Evolutionary conservation across 108 stramenopile genomes (phyloP), one percentile per base, ranked within the genome.

Genomic region (Nannochloropsis gaditana): DNA sequence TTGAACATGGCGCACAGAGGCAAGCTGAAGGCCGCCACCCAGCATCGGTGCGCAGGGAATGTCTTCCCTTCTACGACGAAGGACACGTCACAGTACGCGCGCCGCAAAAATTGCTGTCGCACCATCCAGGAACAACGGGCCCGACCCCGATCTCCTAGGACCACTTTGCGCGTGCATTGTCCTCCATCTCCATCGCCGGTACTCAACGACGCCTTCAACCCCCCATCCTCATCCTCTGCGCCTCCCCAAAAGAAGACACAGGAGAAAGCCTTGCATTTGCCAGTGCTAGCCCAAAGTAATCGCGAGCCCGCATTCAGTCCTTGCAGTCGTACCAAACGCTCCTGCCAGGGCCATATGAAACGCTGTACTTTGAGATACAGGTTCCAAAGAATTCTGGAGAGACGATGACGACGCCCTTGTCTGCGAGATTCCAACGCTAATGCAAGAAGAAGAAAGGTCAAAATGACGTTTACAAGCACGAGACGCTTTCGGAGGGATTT

Each of bases 41-140:
- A 73, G n/a, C 59, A 73, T 6, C 59, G 59, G n/a, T 73, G 59
- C 59, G 59, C 59, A n/a, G 59, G 59, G n/a, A 73, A 73, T n/a
- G 59, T 2, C n/a, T 2, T 15, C 15, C 59, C 6, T 6, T 73
- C 59, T n/a, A 73, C 59, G 19, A 73, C 59, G n/a, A 73, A 73
- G 19, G 59, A n/a, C 59, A 73, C 59, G 8, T 73, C 59, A n/a
- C 59, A 73, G 6, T 73, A 73, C 59, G 59, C 59, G n/a, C n/a
- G 59, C 8, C 59, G 59, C 59, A 73, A 73, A 73, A 73, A 73
- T 8, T 73, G 59, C 59, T 73, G 59, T 73, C 59, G 3, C 59
- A 73, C 59, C 59, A 73, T 73, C 59, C 59, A 73, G n/a, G 59
- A 73, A 73, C 59, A 73, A 15, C 59, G 59, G 15, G 59, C 59